Percentiles rank a stretch among this genome's conserved stretches.
Evolutionary conservation across 352 stramenopile species (phyloP).

Genomic region (Saprolegnia diclina): DNA sequence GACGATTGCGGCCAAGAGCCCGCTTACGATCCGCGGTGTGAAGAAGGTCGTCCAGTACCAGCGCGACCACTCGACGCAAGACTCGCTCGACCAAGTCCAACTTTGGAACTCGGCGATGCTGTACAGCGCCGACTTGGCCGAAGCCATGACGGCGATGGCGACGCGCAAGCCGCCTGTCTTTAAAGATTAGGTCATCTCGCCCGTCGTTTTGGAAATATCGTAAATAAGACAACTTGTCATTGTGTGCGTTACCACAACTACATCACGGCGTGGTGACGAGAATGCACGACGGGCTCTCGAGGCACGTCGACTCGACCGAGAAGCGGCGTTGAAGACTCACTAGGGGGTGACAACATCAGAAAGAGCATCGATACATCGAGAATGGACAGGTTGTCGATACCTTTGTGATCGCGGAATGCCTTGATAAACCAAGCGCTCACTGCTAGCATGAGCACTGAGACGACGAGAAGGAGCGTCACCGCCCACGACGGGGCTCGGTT

Average conservation of each 20-base stretch:
- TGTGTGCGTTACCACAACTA: background rate
- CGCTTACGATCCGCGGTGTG: slow-evolving; percentile 78
- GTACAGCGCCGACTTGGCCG: slow-evolving; percentile 76
- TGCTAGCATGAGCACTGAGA: background rate
- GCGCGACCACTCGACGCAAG: slow-evolving; percentile 73
- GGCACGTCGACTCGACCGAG: background rate
- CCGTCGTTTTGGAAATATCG: too few relatives aligned
- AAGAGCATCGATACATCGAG: too few relatives aligned
- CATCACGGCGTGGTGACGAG: too few relatives aligned
- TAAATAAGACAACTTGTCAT: too few relatives aligned
- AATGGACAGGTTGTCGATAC: background rate
- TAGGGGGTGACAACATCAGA: background rate
- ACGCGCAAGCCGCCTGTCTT: slow-evolving; percentile 11
- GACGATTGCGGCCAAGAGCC: slow-evolving; percentile 76
- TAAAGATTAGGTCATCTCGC: slow-evolving; percentile 3
- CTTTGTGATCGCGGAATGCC: background rate
- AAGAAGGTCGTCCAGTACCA: slow-evolving; percentile 86
- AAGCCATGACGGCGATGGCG: slow-evolving; percentile 50
- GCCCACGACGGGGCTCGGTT: background rate
- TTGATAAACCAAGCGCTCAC: background rate
- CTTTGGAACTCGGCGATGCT: slow-evolving; percentile 82
- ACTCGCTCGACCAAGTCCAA: slow-evolving; percentile 70
- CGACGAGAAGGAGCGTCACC: background rate
- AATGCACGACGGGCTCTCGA: background rate
- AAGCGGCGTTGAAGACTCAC: background rate